A percentile compares a stretch with the other conserved stretches of the same genome.
Conservation (phyloP, 2,329 filamentous ascomycete species). For the Ascocoryne sarcoides region DNA sequence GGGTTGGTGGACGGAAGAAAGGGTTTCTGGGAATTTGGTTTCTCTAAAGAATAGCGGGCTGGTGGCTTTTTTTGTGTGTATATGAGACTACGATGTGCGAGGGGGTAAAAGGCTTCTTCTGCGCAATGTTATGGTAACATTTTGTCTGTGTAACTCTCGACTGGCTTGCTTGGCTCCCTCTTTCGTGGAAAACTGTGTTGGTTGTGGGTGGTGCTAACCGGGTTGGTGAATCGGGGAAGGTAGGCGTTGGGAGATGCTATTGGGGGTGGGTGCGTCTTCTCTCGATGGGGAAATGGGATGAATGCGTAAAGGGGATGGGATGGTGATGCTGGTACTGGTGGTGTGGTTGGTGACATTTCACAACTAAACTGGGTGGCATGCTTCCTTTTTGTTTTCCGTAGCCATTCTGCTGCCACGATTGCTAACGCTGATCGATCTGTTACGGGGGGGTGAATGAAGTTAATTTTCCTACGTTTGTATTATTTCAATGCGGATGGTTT, state of each 20-base stretch:
- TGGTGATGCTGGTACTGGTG: too few species aligned
- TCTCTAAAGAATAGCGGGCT: conserved; percentile 6
- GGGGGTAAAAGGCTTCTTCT: conserved; percentile 9
- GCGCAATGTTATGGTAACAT: conserved; percentile 14
- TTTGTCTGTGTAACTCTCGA: conserved; percentile 15
- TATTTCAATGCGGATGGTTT: background rate
- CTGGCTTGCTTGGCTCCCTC: conserved; percentile 9
- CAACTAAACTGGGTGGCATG: background rate
- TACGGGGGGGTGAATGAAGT: background rate
- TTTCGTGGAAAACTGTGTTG: conserved; percentile 1
- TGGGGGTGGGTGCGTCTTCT: too few species aligned
- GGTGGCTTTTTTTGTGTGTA: conserved; percentile 20
- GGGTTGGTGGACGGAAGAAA: conserved; percentile 5
- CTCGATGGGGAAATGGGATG: too few species aligned
- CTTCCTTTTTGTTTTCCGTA: background rate
- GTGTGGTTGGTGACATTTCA: background rate
- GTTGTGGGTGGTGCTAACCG: background rate
- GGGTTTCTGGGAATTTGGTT: conserved; percentile 11
- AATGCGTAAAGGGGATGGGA: too few species aligned
- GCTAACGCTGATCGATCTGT: background rate
- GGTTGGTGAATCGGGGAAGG: too few species aligned
- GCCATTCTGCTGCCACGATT: background rate
- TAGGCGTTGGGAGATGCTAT: too few species aligned
- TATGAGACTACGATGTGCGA: conserved; percentile 24
- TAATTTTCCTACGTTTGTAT: background rate